A percentile compares a stretch with the other conserved stretches of the same genome.
phyloP scores from a whole-genome alignment of 2,329 filamentous ascomycete species.

The Colletotrichum australisinense region DNA sequence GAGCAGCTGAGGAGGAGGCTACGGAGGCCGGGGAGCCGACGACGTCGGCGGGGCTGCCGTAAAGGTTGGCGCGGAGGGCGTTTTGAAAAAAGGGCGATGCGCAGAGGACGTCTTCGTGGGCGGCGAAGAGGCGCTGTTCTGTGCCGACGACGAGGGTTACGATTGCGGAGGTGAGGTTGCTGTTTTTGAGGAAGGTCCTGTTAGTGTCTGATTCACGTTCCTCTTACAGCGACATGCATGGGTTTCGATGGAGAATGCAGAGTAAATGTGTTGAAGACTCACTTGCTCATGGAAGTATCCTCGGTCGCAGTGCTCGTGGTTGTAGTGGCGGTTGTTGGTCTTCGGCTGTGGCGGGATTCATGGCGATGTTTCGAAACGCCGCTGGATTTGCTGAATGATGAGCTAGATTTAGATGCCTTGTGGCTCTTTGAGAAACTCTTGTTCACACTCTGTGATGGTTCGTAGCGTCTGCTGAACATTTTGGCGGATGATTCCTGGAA shows the following conservation, averaged over 20 bases:
- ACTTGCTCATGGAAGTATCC: constrained; percentile 57
- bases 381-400: constrained; percentile 65
- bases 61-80: constrained; percentile 62
- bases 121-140: constrained; percentile 88
- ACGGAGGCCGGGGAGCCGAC: no score
- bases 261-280: constrained; percentile 39
- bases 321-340: constrained; percentile 60
- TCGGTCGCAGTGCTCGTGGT: constrained; percentile 48
- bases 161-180: constrained; percentile 73
- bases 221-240: neutral
- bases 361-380: constrained; percentile 67
- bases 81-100: constrained; percentile 83
- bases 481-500: constrained; percentile 34
- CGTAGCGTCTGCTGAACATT: constrained; percentile 63
- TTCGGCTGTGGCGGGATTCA: constrained; percentile 59
- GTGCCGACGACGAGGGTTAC: constrained; percentile 85
- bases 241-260: neutral
- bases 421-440: constrained; percentile 66
- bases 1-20: neutral
- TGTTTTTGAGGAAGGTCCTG: constrained; percentile 43
- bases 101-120: constrained; percentile 86
- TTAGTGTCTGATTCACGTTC: neutral
- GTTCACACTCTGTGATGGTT: constrained; percentile 50
- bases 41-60: constrained; percentile 70
- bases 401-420: constrained; percentile 61